Conservation (phyloP, 441 rosid genomes). For the Bruguiera hainesii region DNA sequence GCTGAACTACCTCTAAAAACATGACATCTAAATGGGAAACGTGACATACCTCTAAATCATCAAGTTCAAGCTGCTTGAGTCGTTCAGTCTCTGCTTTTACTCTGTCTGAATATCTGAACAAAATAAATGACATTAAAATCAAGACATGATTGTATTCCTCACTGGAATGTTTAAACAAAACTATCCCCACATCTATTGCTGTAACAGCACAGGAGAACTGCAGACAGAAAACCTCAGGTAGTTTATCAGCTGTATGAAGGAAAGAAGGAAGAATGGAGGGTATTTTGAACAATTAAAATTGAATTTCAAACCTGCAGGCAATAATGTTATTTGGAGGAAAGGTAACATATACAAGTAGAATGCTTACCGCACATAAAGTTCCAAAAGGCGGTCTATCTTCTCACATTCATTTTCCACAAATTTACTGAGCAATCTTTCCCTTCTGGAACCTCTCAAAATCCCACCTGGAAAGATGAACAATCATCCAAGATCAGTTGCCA, state of each 20-base stretch:
- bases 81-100: constrained; percentile 75
- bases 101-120: constrained; percentile 74
- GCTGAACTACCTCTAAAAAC: constrained; percentile 6
- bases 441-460: constrained; percentile 84
- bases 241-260: background rate
- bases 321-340: constrained; percentile 9
- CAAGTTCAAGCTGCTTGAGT: constrained; percentile 67
- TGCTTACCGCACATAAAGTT: constrained; percentile 72
- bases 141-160: background rate
- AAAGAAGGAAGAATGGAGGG: background rate
- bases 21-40: constrained; percentile 4
- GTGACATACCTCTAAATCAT: constrained; percentile 75
- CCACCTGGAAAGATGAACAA: constrained; percentile 52
- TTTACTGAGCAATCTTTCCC: constrained; percentile 86
- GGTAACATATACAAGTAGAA: constrained; percentile 3
- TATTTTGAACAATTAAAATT: background rate
- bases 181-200: background rate
- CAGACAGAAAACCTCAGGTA: background rate
- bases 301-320: background rate
- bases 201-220: background rate
- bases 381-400: constrained; percentile 97
- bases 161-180: constrained; percentile 4
- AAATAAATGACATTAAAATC: constrained; percentile 6
- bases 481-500: constrained; percentile 6
- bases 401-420: constrained; percentile 91